A percentile compares a stretch with the other conserved stretches of the same genome.
These are phyloP conservation scores for Pezicula rhizophila DNA, from an alignment of 2,329 filamentous ascomycete species.

Conservation along the genomic window DNA sequence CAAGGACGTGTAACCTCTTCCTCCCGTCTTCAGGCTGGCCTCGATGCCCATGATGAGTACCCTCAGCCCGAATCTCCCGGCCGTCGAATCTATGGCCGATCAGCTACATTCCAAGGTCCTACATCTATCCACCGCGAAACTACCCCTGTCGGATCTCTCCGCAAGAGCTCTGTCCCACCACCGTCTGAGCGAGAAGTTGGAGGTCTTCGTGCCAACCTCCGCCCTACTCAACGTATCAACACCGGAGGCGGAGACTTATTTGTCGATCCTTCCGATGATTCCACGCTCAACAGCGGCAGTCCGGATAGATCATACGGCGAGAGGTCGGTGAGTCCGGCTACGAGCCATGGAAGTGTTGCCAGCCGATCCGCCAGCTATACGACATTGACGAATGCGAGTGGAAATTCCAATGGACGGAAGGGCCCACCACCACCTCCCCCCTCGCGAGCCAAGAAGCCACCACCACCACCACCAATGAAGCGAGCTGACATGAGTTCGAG, in stretches of 20 bases:
- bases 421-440: constrained; percentile 58
- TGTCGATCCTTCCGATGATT: constrained; percentile 43
- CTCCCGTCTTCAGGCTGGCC: constrained; percentile 14
- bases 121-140: constrained; percentile 45
- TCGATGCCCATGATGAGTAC: constrained; percentile 23
- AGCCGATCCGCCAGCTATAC: constrained; percentile 46
- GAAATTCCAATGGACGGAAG: constrained; percentile 32
- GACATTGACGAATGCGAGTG: constrained; percentile 26
- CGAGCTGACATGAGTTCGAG: constrained; percentile 31
- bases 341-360: constrained; percentile 42
- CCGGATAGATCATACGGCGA: constrained; percentile 42
- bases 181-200: constrained; percentile 34
- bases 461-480: constrained; percentile 60
- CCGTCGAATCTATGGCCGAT: constrained; percentile 43
- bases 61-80: constrained; percentile 24
- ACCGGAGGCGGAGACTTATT: constrained; percentile 35
- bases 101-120: constrained; percentile 53
- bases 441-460: constrained; percentile 58
- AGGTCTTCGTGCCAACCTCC: constrained; percentile 29
- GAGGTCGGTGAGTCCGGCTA: constrained; percentile 47
- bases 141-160: constrained; percentile 42
- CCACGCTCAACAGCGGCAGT: constrained; percentile 40
- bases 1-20: constrained; percentile 22
- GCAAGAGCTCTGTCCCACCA: constrained; percentile 37
- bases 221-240: constrained; percentile 21